phyloP scores from a whole-genome alignment of 2,329 filamentous ascomycete genomes.

The Paecilomyces sp. region DNA sequence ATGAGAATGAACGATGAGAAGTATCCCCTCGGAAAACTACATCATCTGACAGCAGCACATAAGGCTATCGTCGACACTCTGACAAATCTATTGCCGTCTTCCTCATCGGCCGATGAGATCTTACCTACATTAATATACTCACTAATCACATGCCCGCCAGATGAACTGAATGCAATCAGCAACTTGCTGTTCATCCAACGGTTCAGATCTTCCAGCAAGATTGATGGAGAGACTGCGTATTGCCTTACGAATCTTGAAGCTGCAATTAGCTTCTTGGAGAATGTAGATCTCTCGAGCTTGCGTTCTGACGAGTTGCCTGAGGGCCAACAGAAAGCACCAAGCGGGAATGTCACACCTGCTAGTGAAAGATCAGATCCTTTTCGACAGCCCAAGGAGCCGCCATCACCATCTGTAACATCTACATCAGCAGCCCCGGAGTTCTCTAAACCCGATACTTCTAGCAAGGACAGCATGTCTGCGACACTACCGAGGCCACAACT shows the following conservation, averaged over 20 bases:
- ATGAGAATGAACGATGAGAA: conserved; percentile 77
- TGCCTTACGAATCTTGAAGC: conserved; percentile 95
- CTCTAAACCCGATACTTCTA: conserved; percentile 13
- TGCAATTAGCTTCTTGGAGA: conserved; percentile 88
- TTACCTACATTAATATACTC: conserved; percentile 95
- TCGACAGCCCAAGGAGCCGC: conserved; percentile 15
- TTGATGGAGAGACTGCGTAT: conserved; percentile 92
- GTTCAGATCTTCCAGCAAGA: conserved; percentile 76
- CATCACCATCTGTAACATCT: conserved; percentile 19
- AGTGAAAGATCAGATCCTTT: conserved; percentile 19
- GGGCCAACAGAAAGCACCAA: conserved; percentile 54
- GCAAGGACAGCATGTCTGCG: conserved; percentile 23
- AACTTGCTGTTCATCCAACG: conserved; percentile 91
- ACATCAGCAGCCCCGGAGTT: conserved; percentile 23
- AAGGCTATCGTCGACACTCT: conserved; percentile 89
- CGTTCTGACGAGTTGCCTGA: conserved; percentile 70
- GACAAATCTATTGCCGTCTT: conserved; percentile 58
- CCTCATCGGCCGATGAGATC: conserved; percentile 92
- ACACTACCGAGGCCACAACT: conserved; percentile 23
- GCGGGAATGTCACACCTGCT: conserved; percentile 14
- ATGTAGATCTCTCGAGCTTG: conserved; percentile 84
- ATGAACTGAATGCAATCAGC: conserved; percentile 82
- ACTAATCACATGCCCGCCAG: conserved; percentile 80
- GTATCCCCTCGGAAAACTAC: conserved; percentile 85
- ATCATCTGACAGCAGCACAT: conserved; percentile 79